These are phyloP conservation scores for Anethum foeniculum DNA, from an alignment of 140 eudicot species.

Conservation along the genomic window DNA sequence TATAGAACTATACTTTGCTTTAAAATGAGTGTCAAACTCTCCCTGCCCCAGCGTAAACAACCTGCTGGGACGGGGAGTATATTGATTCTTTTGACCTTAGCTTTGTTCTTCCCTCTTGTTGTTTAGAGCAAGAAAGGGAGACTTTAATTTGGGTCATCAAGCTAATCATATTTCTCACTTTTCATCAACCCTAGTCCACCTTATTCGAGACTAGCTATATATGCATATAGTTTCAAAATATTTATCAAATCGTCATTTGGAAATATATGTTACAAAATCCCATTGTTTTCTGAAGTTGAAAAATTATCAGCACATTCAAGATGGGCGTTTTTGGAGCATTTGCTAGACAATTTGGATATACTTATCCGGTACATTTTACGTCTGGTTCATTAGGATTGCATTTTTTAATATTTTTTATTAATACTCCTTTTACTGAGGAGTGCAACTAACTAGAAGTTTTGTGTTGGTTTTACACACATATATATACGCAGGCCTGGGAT, in stretches of 20 bases:
- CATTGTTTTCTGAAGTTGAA: neutral
- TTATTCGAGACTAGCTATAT: neutral
- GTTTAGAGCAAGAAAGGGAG: constrained; percentile 38
- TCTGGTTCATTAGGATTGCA: too few relatives aligned
- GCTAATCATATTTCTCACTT: constrained; percentile 54
- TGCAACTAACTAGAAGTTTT: too few relatives aligned
- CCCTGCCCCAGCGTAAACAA: too few relatives aligned
- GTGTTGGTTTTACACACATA: neutral
- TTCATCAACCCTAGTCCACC: neutral
- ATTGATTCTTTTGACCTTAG: neutral
- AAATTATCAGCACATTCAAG: neutral
- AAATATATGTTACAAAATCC: neutral
- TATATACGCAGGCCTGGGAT: constrained; percentile 51
- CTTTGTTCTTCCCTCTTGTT: constrained; percentile 29
- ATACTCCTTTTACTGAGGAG: too few relatives aligned
- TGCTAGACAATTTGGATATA: constrained; percentile 54
- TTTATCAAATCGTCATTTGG: too few relatives aligned
- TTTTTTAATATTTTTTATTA: too few relatives aligned
- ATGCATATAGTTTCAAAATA: too few relatives aligned
- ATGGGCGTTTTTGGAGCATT: constrained; percentile 72
- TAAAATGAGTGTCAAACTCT: too few relatives aligned
- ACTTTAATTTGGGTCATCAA: constrained; percentile 18
- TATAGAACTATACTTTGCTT: too few relatives aligned
- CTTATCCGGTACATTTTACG: constrained; percentile 40
- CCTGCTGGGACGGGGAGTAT: too few relatives aligned